Percentiles rank a stretch among this genome's conserved stretches.
Conservation (phyloP, 768 basidiomycete genomes). For the Collybia mongolica region DNA sequence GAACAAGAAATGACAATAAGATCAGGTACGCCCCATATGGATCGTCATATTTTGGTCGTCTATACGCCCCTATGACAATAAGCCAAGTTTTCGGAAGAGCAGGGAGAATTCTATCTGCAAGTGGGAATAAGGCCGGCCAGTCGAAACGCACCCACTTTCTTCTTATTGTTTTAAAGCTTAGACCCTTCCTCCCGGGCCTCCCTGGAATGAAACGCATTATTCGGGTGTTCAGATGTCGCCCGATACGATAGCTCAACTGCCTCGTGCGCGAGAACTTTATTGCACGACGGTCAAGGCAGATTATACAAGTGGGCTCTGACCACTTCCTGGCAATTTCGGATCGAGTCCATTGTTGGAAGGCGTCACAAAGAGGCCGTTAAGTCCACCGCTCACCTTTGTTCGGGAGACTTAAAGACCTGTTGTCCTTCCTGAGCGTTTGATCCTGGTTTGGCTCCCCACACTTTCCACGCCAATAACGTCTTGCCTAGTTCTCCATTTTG, state of each 20-base stretch:
- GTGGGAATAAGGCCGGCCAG: slow-evolving; percentile 10
- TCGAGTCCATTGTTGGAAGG: slow-evolving; percentile 27
- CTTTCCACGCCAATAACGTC: neutral
- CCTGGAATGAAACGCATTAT: slow-evolving; percentile 32
- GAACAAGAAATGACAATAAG: slow-evolving; percentile 37
- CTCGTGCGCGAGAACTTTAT: slow-evolving; percentile 37
- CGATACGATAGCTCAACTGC: slow-evolving; percentile 24
- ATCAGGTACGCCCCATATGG: slow-evolving; percentile 34
- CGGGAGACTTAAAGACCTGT: slow-evolving; percentile 25
- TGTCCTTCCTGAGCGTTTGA: slow-evolving; percentile 2
- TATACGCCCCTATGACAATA: slow-evolving; percentile 19
- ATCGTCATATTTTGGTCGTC: slow-evolving; percentile 10
- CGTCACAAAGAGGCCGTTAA: slow-evolving; percentile 18
- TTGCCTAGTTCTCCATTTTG: too few species aligned
- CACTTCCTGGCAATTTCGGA: slow-evolving; percentile 21
- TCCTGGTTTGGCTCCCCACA: neutral
- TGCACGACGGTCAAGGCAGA: slow-evolving; percentile 18
- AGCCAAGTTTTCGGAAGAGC: slow-evolving; percentile 16
- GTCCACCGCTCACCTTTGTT: slow-evolving; percentile 23
- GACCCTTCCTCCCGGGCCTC: slow-evolving; percentile 29
- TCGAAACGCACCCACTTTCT: slow-evolving; percentile 5
- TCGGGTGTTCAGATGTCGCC: slow-evolving; percentile 24
- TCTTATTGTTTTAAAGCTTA: slow-evolving; percentile 9
- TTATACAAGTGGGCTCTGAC: slow-evolving; percentile 24
- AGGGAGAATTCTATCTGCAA: slow-evolving; percentile 20